Conservation (phyloP, 2,329 filamentous ascomycete species). For the Phialemoniopsis sp. region DNA sequence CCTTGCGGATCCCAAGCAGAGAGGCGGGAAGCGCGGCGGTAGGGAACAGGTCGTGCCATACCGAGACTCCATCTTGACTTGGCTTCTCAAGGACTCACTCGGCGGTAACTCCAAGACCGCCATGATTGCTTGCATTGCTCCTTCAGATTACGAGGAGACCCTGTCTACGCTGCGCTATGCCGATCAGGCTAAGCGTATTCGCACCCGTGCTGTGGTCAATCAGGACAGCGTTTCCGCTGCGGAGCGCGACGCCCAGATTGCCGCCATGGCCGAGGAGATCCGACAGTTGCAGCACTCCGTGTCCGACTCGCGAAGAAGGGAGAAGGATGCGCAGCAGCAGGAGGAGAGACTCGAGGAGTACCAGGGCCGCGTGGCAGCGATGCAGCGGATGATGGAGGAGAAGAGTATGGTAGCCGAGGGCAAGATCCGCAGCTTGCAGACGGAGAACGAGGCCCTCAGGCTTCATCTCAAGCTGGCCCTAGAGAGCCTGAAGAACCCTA, state of each 20-base stretch:
- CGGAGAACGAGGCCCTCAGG: slow-evolving; percentile 84
- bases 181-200: slow-evolving; percentile 95
- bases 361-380: slow-evolving; percentile 79
- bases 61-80: slow-evolving; percentile 77
- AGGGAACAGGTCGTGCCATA: slow-evolving; percentile 79
- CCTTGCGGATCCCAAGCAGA: slow-evolving; percentile 65
- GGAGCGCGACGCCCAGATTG: slow-evolving; percentile 90
- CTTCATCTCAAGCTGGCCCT: slow-evolving; percentile 86
- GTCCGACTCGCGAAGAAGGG: slow-evolving; percentile 59
- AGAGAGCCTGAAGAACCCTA: slow-evolving; percentile 85
- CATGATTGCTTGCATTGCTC: slow-evolving; percentile 97
- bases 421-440: slow-evolving; percentile 87
- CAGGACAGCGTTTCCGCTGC: slow-evolving; percentile 91
- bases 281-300: slow-evolving; percentile 75
- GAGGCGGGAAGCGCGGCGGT: slow-evolving; percentile 26
- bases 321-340: slow-evolving; percentile 73
- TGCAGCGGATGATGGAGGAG: slow-evolving; percentile 97
- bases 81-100: slow-evolving; percentile 92
- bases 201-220: slow-evolving; percentile 90
- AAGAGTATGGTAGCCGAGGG: slow-evolving; percentile 83
- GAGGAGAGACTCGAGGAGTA: slow-evolving; percentile 91
- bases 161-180: slow-evolving; percentile 94
- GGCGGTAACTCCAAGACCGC: slow-evolving; percentile 98
- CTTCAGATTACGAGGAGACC: slow-evolving; percentile 94
- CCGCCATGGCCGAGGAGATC: slow-evolving; percentile 93